phyloP scores from a whole-genome alignment of 2,329 filamentous ascomycete species.

The Colletotrichum truncatum region DNA sequence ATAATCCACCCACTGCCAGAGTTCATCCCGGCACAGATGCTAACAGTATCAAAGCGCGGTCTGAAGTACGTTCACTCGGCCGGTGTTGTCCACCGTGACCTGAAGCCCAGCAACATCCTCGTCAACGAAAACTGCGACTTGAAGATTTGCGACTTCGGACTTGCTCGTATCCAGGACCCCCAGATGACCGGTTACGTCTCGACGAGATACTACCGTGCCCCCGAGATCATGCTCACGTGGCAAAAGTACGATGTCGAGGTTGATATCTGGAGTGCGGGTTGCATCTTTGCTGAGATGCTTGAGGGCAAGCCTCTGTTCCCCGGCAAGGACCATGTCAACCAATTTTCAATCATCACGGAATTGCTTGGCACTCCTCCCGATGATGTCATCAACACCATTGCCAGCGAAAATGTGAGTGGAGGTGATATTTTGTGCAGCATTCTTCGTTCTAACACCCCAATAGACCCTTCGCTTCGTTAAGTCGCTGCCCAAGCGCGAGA shows the following conservation, averaged over 20 bases:
- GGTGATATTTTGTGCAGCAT: not conserved
- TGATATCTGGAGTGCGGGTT: conserved; percentile 98
- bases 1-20: conserved; percentile 43
- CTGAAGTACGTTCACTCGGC: conserved; percentile 99
- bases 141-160: conserved; percentile 98
- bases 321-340: conserved; percentile 98
- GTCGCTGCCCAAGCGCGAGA: conserved; percentile 92
- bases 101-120: conserved; percentile 98
- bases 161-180: conserved; percentile 97
- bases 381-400: conserved; percentile 98
- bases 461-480: conserved; percentile 97
- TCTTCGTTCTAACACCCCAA: not conserved
- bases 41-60: conserved; percentile 72
- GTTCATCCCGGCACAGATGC: conserved; percentile 4
- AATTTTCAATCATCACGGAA: conserved; percentile 99
- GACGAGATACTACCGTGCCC: conserved; percentile 97
- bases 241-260: conserved; percentile 99
- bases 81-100: conserved; percentile 94
- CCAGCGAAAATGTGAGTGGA: conserved; percentile 87
- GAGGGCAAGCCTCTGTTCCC: conserved; percentile 98
- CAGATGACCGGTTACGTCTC: conserved; percentile 99
- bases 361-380: conserved; percentile 95
- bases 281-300: conserved; percentile 99
- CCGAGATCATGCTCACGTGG: conserved; percentile 99
- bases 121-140: conserved; percentile 99